Conservation (phyloP, 306 rosid species). For the Benincasa hispida region DNA sequence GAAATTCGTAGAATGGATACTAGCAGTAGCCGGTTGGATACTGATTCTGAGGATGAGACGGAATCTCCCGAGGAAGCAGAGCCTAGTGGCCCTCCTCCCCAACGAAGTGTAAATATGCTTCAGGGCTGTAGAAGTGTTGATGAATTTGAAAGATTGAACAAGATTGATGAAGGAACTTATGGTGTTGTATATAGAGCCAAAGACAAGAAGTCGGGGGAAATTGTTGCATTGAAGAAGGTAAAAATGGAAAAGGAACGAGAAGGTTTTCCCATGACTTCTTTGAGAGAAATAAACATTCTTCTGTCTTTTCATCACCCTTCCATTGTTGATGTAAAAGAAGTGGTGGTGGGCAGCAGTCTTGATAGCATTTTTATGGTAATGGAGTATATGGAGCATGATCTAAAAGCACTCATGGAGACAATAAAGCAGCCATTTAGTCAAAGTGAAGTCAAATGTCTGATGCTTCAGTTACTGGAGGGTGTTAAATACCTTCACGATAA, state of each 20-base stretch:
- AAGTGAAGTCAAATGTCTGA: conserved; percentile 97
- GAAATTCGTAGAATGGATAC: conserved; percentile 33
- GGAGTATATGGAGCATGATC: conserved; percentile 99
- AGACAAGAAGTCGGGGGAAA: conserved; percentile 81
- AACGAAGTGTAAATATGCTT: conserved; percentile 82
- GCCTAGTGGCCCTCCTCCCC: conserved; percentile 51
- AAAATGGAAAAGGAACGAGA: conserved; percentile 99
- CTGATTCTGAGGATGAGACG: conserved; percentile 55
- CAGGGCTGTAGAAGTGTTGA: conserved; percentile 99
- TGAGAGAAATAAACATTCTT: conserved; percentile 97
- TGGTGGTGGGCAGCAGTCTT: conserved; percentile 93
- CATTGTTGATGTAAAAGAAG: conserved; percentile 97
- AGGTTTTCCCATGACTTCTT: conserved; percentile 95
- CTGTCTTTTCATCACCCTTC: conserved; percentile 94
- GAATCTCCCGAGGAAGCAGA: conserved; percentile 41
- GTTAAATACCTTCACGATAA: conserved; percentile 97
- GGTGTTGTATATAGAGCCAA: conserved; percentile 97
- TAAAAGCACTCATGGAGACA: conserved; percentile 92
- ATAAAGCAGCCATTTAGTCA: conserved; percentile 97
- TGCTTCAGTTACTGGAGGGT: conserved; percentile 92
- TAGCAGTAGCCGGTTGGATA: conserved; percentile 38
- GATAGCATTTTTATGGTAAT: conserved; percentile 99
- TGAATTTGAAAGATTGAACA: conserved; percentile 95
- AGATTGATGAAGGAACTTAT: conserved; percentile 96
- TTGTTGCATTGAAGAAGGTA: conserved; percentile 97